Base-by-base conservation (phyloP, 768 basidiomycete species). In the Sutorius australiensis region DNA sequence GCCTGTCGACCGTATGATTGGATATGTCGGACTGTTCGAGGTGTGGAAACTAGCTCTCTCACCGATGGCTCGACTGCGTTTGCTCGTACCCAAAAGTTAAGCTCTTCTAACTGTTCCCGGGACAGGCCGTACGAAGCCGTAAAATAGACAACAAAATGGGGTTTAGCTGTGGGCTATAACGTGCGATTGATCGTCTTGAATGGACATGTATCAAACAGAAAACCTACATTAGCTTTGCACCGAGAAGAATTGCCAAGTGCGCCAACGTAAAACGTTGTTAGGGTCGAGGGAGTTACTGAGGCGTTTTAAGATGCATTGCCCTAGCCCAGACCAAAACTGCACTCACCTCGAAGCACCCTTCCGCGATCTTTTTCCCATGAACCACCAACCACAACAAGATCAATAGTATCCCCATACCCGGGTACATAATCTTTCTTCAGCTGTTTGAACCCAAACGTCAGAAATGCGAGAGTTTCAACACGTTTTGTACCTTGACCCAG, bases 401-500 rank as follows among this genome's bases (percentile, higher is more conserved):
- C 91, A 14, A 94, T 59, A 5, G 81, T 78, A 67, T 98, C 94
- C 0, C 92, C 91, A 41, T 87, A 78, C 5, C 87, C 87, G 1
- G 84, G 83, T 36, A 98, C 91, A 56, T 95, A 95, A 66, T 98
- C 94, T 63, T 79, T 83, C 74, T 93, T 92, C 45, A 92, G 62
- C 78, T 80, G 44, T 43, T 38, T 1, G n/a, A 44, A 34, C 19
- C 10, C 16, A n/a, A 28, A 30, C 10, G n/a, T 56, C 40, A 32
- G 30, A 42, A 16, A 30, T 50, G 64, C 46, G 36, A 65, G 61
- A 53, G 66, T 12, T 30, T 17, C 37, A 28, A 37, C 1, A 5
- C 21, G 21, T 27, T 43, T 6, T 8, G 30, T 49, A 83, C 79
- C 71, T 97, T 95, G 28, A 94, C 84, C 92, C 93, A 95, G 14